Evolutionary conservation across 495 filamentous ascomycete species (phyloP), one percentile per base, ranked within the genome.

Genomic region (Trichoderma parareesei): DNA sequence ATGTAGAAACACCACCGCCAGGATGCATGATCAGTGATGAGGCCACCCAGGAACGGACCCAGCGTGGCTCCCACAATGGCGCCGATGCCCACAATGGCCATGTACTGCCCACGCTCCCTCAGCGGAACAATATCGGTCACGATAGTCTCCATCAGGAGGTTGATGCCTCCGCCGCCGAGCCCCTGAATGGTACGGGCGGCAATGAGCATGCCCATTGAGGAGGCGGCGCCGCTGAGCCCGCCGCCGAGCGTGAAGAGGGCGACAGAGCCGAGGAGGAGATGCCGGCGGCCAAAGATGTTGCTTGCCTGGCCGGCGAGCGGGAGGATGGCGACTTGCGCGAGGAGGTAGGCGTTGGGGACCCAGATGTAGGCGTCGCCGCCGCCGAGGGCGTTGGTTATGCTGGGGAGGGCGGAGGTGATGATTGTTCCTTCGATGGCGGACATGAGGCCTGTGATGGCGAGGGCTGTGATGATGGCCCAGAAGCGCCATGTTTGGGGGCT

Each of bases 101-200:
- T 68, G 62, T 77, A 86, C 82, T 67, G 84, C 78, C 68, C 87
- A 66, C 90, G 84, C 84, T 77, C 71, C 44, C 75, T 75, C 70
- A 90, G 80, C 64, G 86, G 85, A 71, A 92, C 90, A 62, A 92
- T 67, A 79, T 96, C 92, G 14, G 84, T 84, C 60, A 69, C 86
- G 55, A 75, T 68, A 55, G 94, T 91, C 69, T 95, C 90, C 38
- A 86, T 84, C 63, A 94, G 72, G 18, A 88, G 84, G 37, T 90
- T 79, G 55, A 93, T 80, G 1, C 92, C 92, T 64, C 89, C 89
- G 60, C 86, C 88, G 16, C 91, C 92, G 35, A 88, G 74, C 61
- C 92, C 92, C 71, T 95, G 91, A 43, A 96, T 77, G 0, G 86
- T 84, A 68, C 92, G 78, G 38, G 88, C 90, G 0, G 81, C 81